phyloP scores from a whole-genome alignment of 257 asterid genomes.

The Plantago elongata region DNA sequence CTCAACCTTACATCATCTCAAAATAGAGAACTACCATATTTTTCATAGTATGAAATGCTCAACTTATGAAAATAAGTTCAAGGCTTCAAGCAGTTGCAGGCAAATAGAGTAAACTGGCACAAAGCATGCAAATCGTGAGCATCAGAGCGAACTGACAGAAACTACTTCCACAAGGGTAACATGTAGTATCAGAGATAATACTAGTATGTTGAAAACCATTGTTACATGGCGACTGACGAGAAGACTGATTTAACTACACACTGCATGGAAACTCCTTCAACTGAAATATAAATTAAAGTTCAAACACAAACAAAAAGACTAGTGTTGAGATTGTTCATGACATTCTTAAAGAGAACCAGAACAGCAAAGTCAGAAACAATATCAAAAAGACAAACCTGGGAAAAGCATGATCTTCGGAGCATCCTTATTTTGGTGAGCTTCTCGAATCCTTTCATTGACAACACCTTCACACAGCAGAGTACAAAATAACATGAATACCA shows the following conservation, averaged over 20 bases:
- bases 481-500: slow-evolving; percentile 14
- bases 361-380: slow-evolving; percentile 12
- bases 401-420: slow-evolving; percentile 86
- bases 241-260: no score
- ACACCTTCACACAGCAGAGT: slow-evolving; percentile 47
- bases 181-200: not conserved
- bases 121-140: slow-evolving; percentile 4
- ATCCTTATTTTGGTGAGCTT: slow-evolving; percentile 56
- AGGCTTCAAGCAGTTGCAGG: not conserved
- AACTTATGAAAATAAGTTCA: not conserved
- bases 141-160: not conserved
- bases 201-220: no score
- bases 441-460: slow-evolving; percentile 70
- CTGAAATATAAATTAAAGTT: not conserved
- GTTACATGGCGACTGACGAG: no score
- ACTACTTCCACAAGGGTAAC: slow-evolving; percentile 1
- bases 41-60: slow-evolving; percentile 1
- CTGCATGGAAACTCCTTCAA: not conserved
- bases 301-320: slow-evolving; percentile 1
- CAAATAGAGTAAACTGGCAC: not conserved
- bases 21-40: not conserved
- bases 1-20: not conserved
- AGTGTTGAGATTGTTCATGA: slow-evolving; percentile 16
- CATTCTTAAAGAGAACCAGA: slow-evolving; percentile 9
- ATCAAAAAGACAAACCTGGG: slow-evolving; percentile 55